These are phyloP conservation scores for Pelargonium fulgidum DNA, from an alignment of 441 rosid genomes.

Conservation along the genomic window DNA sequence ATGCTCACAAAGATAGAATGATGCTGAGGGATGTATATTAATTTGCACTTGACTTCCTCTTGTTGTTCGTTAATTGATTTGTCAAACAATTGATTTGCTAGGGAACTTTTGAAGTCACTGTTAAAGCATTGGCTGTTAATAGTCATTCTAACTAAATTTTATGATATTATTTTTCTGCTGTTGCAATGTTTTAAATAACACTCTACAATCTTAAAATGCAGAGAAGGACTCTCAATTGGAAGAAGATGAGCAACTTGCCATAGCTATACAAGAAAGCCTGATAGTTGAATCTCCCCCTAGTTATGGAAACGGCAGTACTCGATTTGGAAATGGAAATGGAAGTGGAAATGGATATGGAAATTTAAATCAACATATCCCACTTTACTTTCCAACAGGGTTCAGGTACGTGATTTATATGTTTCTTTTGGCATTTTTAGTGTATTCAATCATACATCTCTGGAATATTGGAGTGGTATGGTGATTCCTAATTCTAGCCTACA, in stretches of 20 bases:
- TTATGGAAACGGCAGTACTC: slow-evolving; percentile 28
- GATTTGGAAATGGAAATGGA: not conserved
- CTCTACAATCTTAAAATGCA: slow-evolving; percentile 28
- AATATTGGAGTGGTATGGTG: not conserved
- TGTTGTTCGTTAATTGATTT: slow-evolving; percentile 9
- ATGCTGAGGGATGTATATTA: not conserved
- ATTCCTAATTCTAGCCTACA: not conserved
- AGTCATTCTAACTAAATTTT: not conserved
- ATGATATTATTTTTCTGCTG: slow-evolving; percentile 8
- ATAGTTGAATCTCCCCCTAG: slow-evolving; percentile 39
- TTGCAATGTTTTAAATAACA: slow-evolving; percentile 14
- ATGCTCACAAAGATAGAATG: slow-evolving; percentile 1
- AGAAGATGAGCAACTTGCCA: slow-evolving; percentile 71
- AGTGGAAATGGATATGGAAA: slow-evolving; percentile 7
- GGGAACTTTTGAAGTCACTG: not conserved
- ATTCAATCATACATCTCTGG: not conserved
- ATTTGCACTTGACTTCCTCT: slow-evolving; percentile 2
- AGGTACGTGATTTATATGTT: slow-evolving; percentile 34
- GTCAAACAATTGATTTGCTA: not conserved
- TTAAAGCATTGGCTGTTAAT: slow-evolving; percentile 14
- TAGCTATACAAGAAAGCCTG: slow-evolving; percentile 66
- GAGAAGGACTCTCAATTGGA: slow-evolving; percentile 44
- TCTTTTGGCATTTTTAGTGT: not conserved
- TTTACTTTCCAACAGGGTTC: slow-evolving; percentile 39
- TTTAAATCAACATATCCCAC: slow-evolving; percentile 31